These are phyloP conservation scores for Brassica napus DNA, from an alignment of 345 rosid species.

Conservation along the genomic window Da-Ae NC_063440.1:19291001-19291500, in stretches of 20 bases:
- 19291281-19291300: conserved; percentile 48
- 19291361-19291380: conserved; percentile 1
- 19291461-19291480: not conserved
- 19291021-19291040: conserved; percentile 2
- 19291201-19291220: conserved; percentile 22
- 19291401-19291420: conserved; percentile 1
- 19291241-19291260: conserved; percentile 41
- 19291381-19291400: not conserved
- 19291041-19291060: not conserved
- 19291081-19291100: not conserved
- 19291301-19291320: conserved; percentile 76
- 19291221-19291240: conserved; percentile 44
- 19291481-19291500: not conserved
- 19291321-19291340: conserved; percentile 63
- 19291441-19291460: conserved; percentile 9
- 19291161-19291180: not conserved
- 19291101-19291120: conserved; percentile 3
- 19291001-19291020: conserved; percentile 68
- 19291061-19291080: not conserved
- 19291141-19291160: not conserved
- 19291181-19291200: conserved; percentile 8
- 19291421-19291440: conserved; percentile 9
- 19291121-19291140: not conserved
- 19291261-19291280: conserved; percentile 28
- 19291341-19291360: conserved; percentile 42